A percentile compares a stretch with the other conserved stretches of the same genome.
Evolutionary conservation across 495 filamentous ascomycete genomes (phyloP).

Genomic region (Chlorociboria aeruginascens): DNA sequence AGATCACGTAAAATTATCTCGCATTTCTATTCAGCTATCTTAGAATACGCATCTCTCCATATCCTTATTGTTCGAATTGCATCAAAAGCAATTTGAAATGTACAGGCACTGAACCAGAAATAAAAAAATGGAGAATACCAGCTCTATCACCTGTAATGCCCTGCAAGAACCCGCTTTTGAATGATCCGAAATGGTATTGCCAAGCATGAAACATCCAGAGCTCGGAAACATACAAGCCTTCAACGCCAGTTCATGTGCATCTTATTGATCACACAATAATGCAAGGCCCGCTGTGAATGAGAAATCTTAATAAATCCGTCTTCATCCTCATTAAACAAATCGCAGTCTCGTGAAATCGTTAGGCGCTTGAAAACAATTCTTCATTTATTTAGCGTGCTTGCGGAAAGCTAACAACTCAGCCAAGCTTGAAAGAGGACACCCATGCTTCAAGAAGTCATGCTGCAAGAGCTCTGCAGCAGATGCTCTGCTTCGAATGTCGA

Average conservation of each 20-base stretch:
- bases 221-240: not conserved
- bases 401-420: conserved; percentile 72
- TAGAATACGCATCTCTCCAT: no score
- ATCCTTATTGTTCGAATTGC: no score
- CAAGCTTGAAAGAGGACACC: conserved; percentile 68
- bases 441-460: conserved; percentile 67
- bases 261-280: conserved; percentile 9
- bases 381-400: conserved; percentile 18
- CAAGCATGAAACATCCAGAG: conserved; percentile 9
- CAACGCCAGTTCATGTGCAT: conserved; percentile 16
- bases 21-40: no score
- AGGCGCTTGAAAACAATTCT: not conserved
- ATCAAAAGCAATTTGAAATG: no score
- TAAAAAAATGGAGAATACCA: no score
- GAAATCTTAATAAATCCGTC: not conserved
- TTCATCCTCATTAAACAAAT: not conserved
- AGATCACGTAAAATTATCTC: no score
- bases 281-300: conserved; percentile 5
- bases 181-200: not conserved
- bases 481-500: conserved; percentile 89
- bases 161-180: not conserved
- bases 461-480: conserved; percentile 77
- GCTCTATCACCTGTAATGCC: no score
- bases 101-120: no score
- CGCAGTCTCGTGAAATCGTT: not conserved